Evolutionary conservation across 805 yeast species (phyloP).

Genomic region (Clavispora fructus): DNA sequence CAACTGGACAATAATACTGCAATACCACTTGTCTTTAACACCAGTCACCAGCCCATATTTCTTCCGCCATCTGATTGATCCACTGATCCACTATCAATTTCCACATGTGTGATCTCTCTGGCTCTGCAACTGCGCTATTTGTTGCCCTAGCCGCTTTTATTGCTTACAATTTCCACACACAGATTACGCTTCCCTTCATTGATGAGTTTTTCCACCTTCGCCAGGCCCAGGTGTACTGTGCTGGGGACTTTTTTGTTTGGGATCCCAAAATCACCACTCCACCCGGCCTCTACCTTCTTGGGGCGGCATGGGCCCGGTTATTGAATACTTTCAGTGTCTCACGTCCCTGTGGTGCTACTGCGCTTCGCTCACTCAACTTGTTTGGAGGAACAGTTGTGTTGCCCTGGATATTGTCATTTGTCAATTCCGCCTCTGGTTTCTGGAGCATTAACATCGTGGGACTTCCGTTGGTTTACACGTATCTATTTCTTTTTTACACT

Average conservation of each 20-base stretch:
- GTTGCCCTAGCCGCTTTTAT: constrained; percentile 4
- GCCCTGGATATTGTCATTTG: constrained; percentile 40
- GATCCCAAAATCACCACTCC: constrained; percentile 94
- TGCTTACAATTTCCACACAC: constrained; percentile 4
- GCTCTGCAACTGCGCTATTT: not conserved
- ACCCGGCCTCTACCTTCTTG: constrained; percentile 74
- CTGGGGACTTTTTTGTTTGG: constrained; percentile 46
- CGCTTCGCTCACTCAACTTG: constrained; percentile 48
- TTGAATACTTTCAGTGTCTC: constrained; percentile 31
- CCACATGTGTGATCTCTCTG: not conserved
- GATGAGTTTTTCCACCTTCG: constrained; percentile 86
- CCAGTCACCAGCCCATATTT: too few relatives aligned
- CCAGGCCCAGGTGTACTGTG: constrained; percentile 67
- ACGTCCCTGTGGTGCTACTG: constrained; percentile 7
- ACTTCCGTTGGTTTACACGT: constrained; percentile 70
- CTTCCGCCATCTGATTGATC: too few relatives aligned
- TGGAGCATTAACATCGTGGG: constrained; percentile 30
- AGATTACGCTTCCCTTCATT: constrained; percentile 22
- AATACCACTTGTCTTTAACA: too few relatives aligned
- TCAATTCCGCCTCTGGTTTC: constrained; percentile 11
- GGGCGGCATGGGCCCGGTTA: constrained; percentile 32
- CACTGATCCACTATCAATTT: too few relatives aligned
- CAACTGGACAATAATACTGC: too few relatives aligned
- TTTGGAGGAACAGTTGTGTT: constrained; percentile 56
- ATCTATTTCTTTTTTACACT: constrained; percentile 78